phyloP scores from a whole-genome alignment of 495 filamentous ascomycete genomes.

The Trichocladium antarcticum region DNA sequence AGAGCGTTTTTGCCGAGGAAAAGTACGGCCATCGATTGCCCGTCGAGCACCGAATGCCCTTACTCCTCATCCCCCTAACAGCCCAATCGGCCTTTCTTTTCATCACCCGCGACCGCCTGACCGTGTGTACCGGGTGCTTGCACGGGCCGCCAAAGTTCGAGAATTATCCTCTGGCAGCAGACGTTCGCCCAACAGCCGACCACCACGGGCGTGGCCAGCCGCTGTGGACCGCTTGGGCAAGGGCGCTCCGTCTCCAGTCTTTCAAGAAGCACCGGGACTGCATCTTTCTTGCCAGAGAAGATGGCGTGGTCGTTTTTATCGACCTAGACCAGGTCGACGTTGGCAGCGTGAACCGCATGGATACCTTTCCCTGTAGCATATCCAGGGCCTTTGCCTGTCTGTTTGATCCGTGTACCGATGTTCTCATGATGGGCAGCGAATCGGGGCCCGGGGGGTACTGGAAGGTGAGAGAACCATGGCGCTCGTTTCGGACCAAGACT shows the following conservation, averaged over 20 bases:
- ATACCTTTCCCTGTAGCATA: slow-evolving; percentile 50
- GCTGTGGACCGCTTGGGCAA: slow-evolving; percentile 57
- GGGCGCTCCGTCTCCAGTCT: slow-evolving; percentile 49
- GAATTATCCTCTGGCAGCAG: slow-evolving; percentile 27
- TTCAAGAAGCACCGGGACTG: slow-evolving; percentile 54
- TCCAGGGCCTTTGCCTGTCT: slow-evolving; percentile 54
- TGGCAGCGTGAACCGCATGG: slow-evolving; percentile 42
- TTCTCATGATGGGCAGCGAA: slow-evolving; percentile 71
- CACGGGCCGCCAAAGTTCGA: slow-evolving; percentile 39
- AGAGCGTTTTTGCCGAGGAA: slow-evolving; percentile 28
- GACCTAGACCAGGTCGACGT: slow-evolving; percentile 48
- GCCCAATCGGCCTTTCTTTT: slow-evolving; percentile 54
- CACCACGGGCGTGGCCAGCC: slow-evolving; percentile 33
- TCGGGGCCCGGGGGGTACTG: slow-evolving; percentile 71
- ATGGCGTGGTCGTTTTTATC: slow-evolving; percentile 59
- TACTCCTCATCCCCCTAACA: slow-evolving; percentile 57
- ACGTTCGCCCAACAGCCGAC: slow-evolving; percentile 20
- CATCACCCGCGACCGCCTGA: slow-evolving; percentile 47
- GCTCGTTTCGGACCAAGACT: slow-evolving; percentile 2
- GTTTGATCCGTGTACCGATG: slow-evolving; percentile 47
- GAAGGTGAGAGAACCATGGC: slow-evolving; percentile 39
- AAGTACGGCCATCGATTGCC: slow-evolving; percentile 43
- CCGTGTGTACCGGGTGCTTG: slow-evolving; percentile 48
- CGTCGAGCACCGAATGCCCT: slow-evolving; percentile 49
- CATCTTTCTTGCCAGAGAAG: slow-evolving; percentile 70